Evolutionary conservation across 768 basidiomycete genomes (phyloP).

Genomic region (Podaxis sp.): DNA sequence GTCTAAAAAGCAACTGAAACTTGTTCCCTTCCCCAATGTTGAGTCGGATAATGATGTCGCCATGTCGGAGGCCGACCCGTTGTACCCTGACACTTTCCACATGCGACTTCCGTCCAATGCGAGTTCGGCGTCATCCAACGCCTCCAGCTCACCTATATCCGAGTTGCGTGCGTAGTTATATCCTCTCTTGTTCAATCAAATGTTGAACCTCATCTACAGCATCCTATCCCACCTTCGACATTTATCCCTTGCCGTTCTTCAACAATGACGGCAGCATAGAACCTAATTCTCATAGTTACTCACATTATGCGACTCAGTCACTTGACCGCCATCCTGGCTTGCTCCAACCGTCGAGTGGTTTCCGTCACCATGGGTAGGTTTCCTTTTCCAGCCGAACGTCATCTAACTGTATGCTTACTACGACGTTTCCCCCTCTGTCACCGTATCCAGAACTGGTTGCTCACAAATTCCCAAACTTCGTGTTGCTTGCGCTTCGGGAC

Average conservation of each 20-base stretch:
- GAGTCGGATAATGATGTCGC: constrained; percentile 61
- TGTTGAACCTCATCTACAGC: constrained; percentile 24
- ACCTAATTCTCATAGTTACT: constrained; percentile 42
- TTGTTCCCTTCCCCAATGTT: constrained; percentile 71
- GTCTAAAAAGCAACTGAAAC: constrained; percentile 69
- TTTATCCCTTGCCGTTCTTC: constrained; percentile 56
- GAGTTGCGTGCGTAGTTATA: constrained; percentile 44
- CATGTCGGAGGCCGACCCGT: constrained; percentile 69
- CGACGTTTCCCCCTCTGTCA: neutral
- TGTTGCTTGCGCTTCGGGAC: constrained; percentile 69
- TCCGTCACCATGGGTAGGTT: constrained; percentile 72
- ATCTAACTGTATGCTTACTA: constrained; percentile 10
- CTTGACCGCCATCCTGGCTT: constrained; percentile 45
- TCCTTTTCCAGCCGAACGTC: neutral
- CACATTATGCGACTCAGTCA: constrained; percentile 40
- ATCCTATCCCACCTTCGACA: constrained; percentile 61
- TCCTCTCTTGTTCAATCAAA: neutral
- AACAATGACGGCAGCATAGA: constrained; percentile 46
- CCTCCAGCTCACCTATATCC: constrained; percentile 44
- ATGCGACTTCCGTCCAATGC: constrained; percentile 63
- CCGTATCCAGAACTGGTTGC: constrained; percentile 52
- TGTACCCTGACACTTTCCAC: constrained; percentile 54
- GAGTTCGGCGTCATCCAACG: constrained; percentile 54
- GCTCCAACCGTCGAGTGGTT: constrained; percentile 59
- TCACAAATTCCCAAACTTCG: constrained; percentile 83